A percentile compares a stretch with the other conserved stretches of the same genome.
These are phyloP conservation scores for Xylaria intraflava DNA, from an alignment of 495 filamentous ascomycete species.

Conservation along the genomic window DNA sequence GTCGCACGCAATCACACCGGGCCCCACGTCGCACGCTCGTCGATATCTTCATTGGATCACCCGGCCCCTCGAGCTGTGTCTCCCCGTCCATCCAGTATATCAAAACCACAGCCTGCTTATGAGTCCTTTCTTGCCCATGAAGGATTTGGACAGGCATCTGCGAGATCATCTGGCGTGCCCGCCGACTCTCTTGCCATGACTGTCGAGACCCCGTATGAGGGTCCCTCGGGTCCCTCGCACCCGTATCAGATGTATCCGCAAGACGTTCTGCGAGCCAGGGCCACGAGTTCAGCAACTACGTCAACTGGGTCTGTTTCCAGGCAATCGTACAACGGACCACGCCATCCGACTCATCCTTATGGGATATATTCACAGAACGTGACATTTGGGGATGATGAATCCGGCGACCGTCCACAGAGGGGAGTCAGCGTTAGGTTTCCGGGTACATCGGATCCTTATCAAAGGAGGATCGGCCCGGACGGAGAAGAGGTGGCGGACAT, in stretches of 20 bases:
- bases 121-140: slow-evolving; percentile 40
- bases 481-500: slow-evolving; percentile 80
- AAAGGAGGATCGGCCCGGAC: slow-evolving; percentile 64
- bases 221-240: slow-evolving; percentile 68
- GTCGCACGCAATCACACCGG: slow-evolving; percentile 27
- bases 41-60: slow-evolving; percentile 13
- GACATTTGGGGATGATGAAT: slow-evolving; percentile 18
- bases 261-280: slow-evolving; percentile 57
- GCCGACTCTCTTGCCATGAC: slow-evolving; percentile 41
- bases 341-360: slow-evolving; percentile 76
- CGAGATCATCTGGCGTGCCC: slow-evolving; percentile 25
- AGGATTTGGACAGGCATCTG: slow-evolving; percentile 26
- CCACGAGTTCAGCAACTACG: slow-evolving; percentile 57
- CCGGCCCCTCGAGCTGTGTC: slow-evolving; percentile 16
- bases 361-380: slow-evolving; percentile 74
- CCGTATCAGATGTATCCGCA: slow-evolving; percentile 84
- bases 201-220: slow-evolving; percentile 53
- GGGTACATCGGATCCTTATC: slow-evolving; percentile 56
- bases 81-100: slow-evolving; percentile 40
- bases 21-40: slow-evolving; percentile 13
- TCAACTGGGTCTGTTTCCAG: slow-evolving; percentile 51
- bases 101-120: slow-evolving; percentile 35
- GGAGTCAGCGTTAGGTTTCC: slow-evolving; percentile 70
- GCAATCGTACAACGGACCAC: slow-evolving; percentile 53
- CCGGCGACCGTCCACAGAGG: slow-evolving; percentile 9